Evolutionary conservation across 108 stramenopile species (phyloP).

Genomic region (Pseudonitzschia multistriata): DNA sequence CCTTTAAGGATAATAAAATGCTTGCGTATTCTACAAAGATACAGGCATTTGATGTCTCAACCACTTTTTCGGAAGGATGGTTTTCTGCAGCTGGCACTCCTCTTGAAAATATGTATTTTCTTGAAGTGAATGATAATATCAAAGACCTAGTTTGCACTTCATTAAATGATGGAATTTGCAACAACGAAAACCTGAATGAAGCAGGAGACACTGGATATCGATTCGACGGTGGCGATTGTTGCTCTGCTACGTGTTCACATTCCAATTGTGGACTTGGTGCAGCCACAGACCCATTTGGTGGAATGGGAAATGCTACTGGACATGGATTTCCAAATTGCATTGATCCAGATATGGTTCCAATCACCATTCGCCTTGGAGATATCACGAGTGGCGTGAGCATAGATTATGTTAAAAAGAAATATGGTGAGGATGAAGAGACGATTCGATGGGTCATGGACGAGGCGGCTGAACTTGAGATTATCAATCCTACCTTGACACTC

Average conservation of each 20-base stretch:
- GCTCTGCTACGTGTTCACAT: neutral
- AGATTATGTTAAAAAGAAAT: neutral
- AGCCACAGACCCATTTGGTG: neutral
- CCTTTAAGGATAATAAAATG: neutral
- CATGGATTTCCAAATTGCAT: neutral
- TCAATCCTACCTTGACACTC: neutral
- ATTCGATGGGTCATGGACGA: neutral
- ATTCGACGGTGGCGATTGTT: constrained; percentile 6
- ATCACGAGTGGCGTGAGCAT: neutral
- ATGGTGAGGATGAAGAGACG: neutral
- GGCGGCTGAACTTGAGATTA: neutral
- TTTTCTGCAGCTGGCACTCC: neutral
- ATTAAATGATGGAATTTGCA: constrained; percentile 2
- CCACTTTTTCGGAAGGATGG: neutral
- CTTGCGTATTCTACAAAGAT: neutral
- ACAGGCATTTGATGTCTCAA: neutral
- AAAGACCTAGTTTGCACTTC: neutral
- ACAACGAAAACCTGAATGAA: neutral
- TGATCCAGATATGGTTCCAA: constrained; percentile 3
- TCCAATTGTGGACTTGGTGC: neutral
- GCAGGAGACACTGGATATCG: too few relatives aligned
- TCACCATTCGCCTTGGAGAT: neutral
- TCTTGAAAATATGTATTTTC: neutral
- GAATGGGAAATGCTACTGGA: neutral
- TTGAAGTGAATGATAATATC: neutral